Evolutionary conservation across 768 basidiomycete species (phyloP), one percentile per base, ranked within the genome.

Genomic region (Melanogaster broomeanus): DNA sequence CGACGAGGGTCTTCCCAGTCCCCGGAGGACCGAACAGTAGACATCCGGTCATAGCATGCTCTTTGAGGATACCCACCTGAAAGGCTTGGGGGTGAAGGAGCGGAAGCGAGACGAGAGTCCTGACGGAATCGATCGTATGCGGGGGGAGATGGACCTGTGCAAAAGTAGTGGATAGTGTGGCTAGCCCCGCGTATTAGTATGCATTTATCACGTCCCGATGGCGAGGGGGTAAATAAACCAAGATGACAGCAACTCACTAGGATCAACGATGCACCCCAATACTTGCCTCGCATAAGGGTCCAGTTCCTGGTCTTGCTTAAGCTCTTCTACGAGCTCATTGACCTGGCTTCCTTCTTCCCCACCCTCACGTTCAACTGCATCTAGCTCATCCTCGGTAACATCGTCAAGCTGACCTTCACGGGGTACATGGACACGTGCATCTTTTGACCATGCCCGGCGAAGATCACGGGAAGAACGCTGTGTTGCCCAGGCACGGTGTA

Each of bases 21-120:
- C 94, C 94, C 15, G 91, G 93, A 46, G 94, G 94, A 5, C 94
- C 94, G 66, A 96, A 96, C 19, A 98, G 73, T 44, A 98, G 79
- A 58, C 90, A 93, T 3, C 95, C 94, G 1, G 84, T 88, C 81
- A 96, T 95, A 6, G 87, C 80, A 64, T 98, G 93, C 57, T 93
- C 87, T 69, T 90, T 95, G 39, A 98, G 74, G 48, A 98, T 88
- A 33, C 94, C 94, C 63, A 83, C 82, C 59, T 85, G 81, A 72
- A 98, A 98, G 1, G 94, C 93, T 30, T 81, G 74, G 8, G 94
- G 94, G 62, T 93, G 83, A 22, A 98, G 76, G 38, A 98, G 72
- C 0, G 95, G 94, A 21, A 98, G 70, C 2, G 93, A 93, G 10
- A 97, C 92, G 48, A 96, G 83, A 0, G 92, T 94, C 58, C 95